phyloP scores from a whole-genome alignment of 106 monocot genomes.

The Xerophyta viscosa region DNA sequence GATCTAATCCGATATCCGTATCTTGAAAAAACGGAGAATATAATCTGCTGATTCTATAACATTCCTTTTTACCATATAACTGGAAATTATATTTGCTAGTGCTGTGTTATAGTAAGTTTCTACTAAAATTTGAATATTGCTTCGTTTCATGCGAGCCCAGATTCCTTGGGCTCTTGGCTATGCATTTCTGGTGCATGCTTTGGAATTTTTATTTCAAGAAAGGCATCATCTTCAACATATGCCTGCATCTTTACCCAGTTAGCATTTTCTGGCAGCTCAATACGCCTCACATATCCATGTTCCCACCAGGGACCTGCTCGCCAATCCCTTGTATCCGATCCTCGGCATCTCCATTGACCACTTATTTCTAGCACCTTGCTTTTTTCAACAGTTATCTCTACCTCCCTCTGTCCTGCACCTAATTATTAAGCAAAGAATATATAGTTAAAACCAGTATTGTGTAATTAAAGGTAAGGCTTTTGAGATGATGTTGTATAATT shows the following conservation, averaged over 20 bases:
- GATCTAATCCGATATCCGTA: no score
- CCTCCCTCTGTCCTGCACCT: constrained; percentile 42
- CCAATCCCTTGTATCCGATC: constrained; percentile 48
- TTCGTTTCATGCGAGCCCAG: constrained; percentile 12
- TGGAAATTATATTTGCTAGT: not conserved
- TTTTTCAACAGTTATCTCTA: constrained; percentile 45
- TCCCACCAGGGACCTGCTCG: constrained; percentile 76
- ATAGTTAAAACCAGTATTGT: no score
- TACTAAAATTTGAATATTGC: constrained; percentile 14
- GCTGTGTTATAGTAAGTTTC: constrained; percentile 6
- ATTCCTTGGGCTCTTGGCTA: constrained; percentile 10
- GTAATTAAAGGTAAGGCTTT: no score
- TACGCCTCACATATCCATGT: constrained; percentile 69
- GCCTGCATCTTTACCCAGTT: constrained; percentile 60
- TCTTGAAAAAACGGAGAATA: not conserved
- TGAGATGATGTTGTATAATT: no score
- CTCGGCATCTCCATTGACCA: constrained; percentile 35
- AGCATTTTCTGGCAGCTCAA: constrained; percentile 73
- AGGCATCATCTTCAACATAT: constrained; percentile 33
- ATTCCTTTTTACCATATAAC: not conserved
- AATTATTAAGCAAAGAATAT: not conserved
- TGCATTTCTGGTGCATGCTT: constrained; percentile 29
- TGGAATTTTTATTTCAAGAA: constrained; percentile 65
- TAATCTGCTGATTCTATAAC: not conserved
- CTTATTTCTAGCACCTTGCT: constrained; percentile 70